Conservation (phyloP, 129 eudicot species). For the Silybum marianum region DNA sequence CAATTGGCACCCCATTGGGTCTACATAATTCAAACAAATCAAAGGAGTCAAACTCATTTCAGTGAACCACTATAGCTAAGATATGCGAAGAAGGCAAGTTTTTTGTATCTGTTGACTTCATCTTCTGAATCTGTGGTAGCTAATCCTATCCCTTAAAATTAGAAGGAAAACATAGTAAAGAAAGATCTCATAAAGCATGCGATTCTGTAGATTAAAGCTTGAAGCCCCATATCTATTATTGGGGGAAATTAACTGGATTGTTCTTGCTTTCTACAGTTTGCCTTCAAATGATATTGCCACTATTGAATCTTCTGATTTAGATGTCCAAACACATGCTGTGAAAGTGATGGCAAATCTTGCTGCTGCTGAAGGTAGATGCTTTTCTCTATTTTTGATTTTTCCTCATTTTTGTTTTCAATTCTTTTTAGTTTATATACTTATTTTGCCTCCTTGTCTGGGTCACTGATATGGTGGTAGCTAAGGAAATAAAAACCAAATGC, state of each 20-base stretch:
- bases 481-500: no score
- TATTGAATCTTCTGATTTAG: constrained; percentile 78
- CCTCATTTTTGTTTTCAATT: no score
- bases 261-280: constrained; percentile 64
- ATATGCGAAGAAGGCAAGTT: constrained; percentile 95
- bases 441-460: no score
- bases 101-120: constrained; percentile 3
- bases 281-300: constrained; percentile 74
- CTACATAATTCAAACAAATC: constrained; percentile 55
- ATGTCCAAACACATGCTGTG: constrained; percentile 89
- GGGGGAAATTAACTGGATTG: background rate
- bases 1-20: constrained; percentile 51
- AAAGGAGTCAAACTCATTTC: constrained; percentile 61
- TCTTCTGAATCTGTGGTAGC: constrained; percentile 6
- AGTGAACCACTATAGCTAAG: constrained; percentile 74
- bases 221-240: background rate
- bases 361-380: constrained; percentile 88
- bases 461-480: no score
- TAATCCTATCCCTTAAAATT: background rate
- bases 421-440: no score
- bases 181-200: constrained; percentile 11
- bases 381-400: no score
- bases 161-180: background rate
- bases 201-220: constrained; percentile 6
- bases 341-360: constrained; percentile 98